Percentiles rank a stretch among this genome's conserved stretches.
Evolutionary conservation across 257 asterid genomes (phyloP).

Genomic region (Cinchona pubescens): DNA sequence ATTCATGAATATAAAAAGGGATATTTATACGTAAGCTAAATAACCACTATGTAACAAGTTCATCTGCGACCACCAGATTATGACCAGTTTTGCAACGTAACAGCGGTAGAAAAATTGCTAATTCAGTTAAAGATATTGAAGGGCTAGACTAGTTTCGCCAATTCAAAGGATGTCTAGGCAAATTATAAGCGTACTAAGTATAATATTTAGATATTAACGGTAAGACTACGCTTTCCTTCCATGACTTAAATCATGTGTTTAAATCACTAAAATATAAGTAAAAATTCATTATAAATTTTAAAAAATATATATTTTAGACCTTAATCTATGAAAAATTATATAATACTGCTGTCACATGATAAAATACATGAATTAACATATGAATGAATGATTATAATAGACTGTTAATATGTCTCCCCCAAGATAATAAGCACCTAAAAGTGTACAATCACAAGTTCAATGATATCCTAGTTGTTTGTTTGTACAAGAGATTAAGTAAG

Average conservation of each 20-base stretch:
- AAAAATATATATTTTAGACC: too few species aligned
- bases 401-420: neutral
- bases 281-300: too few species aligned
- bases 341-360: neutral
- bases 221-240: too few species aligned
- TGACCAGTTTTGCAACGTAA: neutral
- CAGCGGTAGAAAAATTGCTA: neutral
- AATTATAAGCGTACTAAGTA: too few species aligned
- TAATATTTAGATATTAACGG: too few species aligned
- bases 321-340: neutral
- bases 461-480: constrained; percentile 32
- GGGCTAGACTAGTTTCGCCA: neutral
- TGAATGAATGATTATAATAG: neutral
- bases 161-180: neutral
- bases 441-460: constrained; percentile 19
- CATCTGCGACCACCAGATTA: neutral
- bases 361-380: constrained; percentile 6
- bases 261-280: too few species aligned
- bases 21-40: neutral
- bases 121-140: neutral
- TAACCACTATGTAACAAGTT: neutral
- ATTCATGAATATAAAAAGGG: neutral
- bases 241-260: too few species aligned
- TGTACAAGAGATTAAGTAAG: constrained; percentile 27
- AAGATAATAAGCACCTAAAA: constrained; percentile 10